Base-by-base conservation (phyloP, 192 early-diverging fungal species). In the Phycomyces blakesleeanus region DNA sequence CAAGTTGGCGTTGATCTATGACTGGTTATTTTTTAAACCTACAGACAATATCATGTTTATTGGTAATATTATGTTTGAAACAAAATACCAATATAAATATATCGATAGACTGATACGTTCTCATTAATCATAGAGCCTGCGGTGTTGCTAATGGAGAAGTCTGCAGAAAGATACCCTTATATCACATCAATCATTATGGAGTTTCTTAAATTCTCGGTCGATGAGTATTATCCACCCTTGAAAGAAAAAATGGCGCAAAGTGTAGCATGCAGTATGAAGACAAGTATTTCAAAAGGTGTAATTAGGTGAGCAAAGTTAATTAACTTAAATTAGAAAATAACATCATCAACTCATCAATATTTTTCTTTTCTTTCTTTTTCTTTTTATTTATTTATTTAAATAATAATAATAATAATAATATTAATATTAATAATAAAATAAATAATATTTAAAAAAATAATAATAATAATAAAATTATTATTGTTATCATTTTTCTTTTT, bases 111-210 rank as follows among this genome's bases (percentile, higher is more conserved):
- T n/a, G n/a, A n/a, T n/a, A n/a, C n/a, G n/a, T n/a, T n/a, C n/a
- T n/a, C n/a, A n/a, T n/a, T n/a, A n/a, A n/a, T n/a, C n/a, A 66
- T 80, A 72, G 91, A 92, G 68, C 91, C 91, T 0, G 87, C 83
- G 1, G 87, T 91, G 66, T 73, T 92, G 6, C 72, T 92, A 0
- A 88, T 92, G 78, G 82, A 88, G 55, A 59, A 80, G 20, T 89
- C 89, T 0, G 66, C 82, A 9, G 83, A 88, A 56, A 64, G 76
- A 57, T 84, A 87, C 58, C 69, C 85, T 15, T 86, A 84, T 53
- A 71, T 90, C 38, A 87, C 89, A 0, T 64, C 78, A 7, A 89
- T 85, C 42, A 63, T 91, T 21, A 55, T 92, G 11, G 91, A 92
- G 68, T 92, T 85, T 72, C 47, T 92, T 41, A 74, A 66, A 10